Base-by-base conservation (phyloP, 2,329 filamentous ascomycete species). In the Curvularia hawaiiensis region DNA sequence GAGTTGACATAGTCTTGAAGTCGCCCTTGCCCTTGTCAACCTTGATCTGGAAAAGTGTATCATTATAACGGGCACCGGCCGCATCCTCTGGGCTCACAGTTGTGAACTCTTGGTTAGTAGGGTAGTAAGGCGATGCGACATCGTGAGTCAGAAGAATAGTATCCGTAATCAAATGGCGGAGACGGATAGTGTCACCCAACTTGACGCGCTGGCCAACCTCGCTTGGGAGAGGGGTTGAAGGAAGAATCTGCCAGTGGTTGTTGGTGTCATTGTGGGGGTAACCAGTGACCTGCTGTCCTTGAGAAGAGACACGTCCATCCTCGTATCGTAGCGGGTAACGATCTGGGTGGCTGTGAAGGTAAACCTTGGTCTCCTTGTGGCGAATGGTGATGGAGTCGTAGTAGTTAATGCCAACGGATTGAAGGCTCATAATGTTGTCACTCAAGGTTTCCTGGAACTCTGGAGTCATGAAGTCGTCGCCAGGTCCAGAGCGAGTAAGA, bases 221-320 rank as follows among this genome's bases (percentile, higher is more conserved):
- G 56, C 88, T 85, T 0, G 76, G 62, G 45, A 76, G 62, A 24
- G 63, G 61, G 52, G 83, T 80, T 6, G 83, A 76, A 9, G 95
- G 95, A 35, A 98, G 78, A 64, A 99, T 88, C 78, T 98, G 89
- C 95, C 95, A 99, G 73, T 96, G 87, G 81, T 99, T 99, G 85
- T 99, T 99, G 72, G 94, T 97, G 75, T 99, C 95, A 65, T 98
- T 97, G 83, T 91, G 95, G 2, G 95, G 95, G 74, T 99, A 99
- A 51, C 95, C 95, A 22, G 95, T 99, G 35, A 99, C 92, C 79
- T 99, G 95, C 80, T 99, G 95, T 58, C 95, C 81, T 79, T 99
- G 95, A 75, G 92, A 97, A 46, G 95, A 98, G 68, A 99, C 92
- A 75, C 95, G 91, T 39, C 95, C 95, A 77, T 99, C 95, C 51